Conservation (phyloP, 139 green algal species). For the Bryopsis sp. region DNA sequence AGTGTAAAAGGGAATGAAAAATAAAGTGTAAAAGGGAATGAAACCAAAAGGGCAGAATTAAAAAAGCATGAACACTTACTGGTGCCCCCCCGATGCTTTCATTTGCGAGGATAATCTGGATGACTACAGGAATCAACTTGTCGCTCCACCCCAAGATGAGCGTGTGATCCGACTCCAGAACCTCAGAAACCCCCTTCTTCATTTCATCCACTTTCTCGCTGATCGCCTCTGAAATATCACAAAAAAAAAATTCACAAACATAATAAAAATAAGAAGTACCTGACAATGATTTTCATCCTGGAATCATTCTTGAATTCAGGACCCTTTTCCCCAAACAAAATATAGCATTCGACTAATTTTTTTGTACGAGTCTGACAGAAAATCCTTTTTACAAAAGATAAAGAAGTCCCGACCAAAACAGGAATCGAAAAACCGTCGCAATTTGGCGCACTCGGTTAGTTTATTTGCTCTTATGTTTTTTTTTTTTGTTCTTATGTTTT, state of each 20-base stretch:
- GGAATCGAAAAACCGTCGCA: no score
- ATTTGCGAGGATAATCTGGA: constrained; percentile 44
- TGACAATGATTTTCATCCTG: no score
- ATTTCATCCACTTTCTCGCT: constrained; percentile 35
- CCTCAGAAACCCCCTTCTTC: constrained; percentile 36
- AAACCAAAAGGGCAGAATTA: no score
- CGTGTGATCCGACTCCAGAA: constrained; percentile 45
- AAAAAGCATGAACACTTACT: constrained; percentile 5
- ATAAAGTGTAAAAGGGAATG: background rate
- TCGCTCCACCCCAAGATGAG: constrained; percentile 51
- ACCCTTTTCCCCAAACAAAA: constrained; percentile 9
- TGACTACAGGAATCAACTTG: constrained; percentile 45
- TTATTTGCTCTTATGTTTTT: no score
- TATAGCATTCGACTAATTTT: background rate
- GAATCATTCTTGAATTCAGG: no score
- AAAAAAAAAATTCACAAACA: no score
- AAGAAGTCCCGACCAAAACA: no score
- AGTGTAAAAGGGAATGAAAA: no score
- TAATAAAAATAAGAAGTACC: background rate
- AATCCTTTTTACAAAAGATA: no score
- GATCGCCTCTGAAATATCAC: constrained; percentile 21
- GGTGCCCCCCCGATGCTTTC: constrained; percentile 30
- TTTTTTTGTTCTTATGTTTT: no score
- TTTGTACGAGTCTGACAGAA: no score
- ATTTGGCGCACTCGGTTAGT: no score